Percentiles rank a stretch among this genome's conserved stretches.
These are phyloP conservation scores for Rhizopogon roseolus DNA, from an alignment of 768 basidiomycete species.

Conservation along the genomic window DNA sequence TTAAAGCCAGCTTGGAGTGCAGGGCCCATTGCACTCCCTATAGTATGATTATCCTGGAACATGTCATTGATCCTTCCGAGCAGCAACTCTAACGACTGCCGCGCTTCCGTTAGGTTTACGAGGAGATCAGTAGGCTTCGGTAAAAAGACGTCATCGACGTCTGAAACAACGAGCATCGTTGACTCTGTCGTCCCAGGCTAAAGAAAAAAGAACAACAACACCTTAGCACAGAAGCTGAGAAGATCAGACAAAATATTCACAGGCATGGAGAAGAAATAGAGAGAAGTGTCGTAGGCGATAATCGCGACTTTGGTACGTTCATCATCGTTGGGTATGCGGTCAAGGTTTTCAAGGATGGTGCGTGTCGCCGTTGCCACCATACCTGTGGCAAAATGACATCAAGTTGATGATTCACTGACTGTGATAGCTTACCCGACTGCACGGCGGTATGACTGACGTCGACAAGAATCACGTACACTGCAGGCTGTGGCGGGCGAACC, in stretches of 20 bases:
- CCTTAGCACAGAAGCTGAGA: background rate
- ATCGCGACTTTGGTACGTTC: conserved; percentile 88
- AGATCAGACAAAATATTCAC: conserved; percentile 24
- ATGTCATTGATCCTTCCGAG: conserved; percentile 87
- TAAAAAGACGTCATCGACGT: conserved; percentile 95
- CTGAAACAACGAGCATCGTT: conserved; percentile 95
- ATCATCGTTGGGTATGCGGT: conserved; percentile 94
- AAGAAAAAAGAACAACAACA: background rate
- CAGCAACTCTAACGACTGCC: conserved; percentile 73
- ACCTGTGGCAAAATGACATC: conserved; percentile 37
- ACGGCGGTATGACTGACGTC: conserved; percentile 93
- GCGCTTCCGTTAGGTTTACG: conserved; percentile 86
- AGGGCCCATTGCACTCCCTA: conserved; percentile 92
- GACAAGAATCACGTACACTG: conserved; percentile 95
- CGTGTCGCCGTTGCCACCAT: conserved; percentile 99
- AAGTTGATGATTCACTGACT: background rate
- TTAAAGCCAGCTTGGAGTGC: conserved; percentile 96
- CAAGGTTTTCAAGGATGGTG: conserved; percentile 92
- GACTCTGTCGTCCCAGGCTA: conserved; percentile 74
- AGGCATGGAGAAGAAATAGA: conserved; percentile 96
- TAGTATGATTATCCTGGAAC: conserved; percentile 94
- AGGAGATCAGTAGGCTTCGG: conserved; percentile 96
- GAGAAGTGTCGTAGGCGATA: conserved; percentile 84
- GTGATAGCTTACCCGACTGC: conserved; percentile 65
- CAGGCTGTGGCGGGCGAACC: conserved; percentile 97